These are phyloP conservation scores for Cladosporium cucumerinum DNA, from an alignment of 2,329 filamentous ascomycete species.

Conservation along the genomic window DNA sequence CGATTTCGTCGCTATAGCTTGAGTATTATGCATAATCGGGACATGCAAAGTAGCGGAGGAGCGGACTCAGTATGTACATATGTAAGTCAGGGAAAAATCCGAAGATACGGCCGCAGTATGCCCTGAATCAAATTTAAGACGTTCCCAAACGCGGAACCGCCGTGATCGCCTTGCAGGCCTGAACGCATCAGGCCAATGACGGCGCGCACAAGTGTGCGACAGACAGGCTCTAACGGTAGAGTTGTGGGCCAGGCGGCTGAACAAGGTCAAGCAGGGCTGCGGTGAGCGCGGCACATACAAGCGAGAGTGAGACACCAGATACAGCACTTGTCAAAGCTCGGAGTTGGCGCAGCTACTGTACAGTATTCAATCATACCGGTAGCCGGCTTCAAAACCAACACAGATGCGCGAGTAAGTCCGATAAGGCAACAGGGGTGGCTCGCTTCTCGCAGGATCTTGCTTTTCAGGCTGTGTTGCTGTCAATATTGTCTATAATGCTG, in stretches of 20 bases:
- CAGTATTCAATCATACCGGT: neutral
- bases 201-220: neutral
- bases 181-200: neutral
- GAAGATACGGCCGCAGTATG: neutral
- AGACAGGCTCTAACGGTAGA: conserved; percentile 2
- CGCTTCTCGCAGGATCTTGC: neutral
- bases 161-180: neutral
- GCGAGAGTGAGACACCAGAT: neutral
- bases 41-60: neutral
- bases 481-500: neutral
- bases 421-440: neutral
- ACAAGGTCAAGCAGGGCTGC: neutral
- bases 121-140: conserved; percentile 2
- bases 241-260: conserved; percentile 1
- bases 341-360: neutral
- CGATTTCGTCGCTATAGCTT: neutral
- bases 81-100: neutral
- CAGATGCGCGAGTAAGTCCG: neutral
- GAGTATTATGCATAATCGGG: neutral
- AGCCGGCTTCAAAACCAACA: neutral
- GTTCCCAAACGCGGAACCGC: conserved; percentile 2
- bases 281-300: neutral
- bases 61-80: too few relatives aligned
- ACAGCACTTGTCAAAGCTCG: conserved; percentile 4
- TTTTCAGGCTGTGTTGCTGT: neutral